Conservation (phyloP, 2,329 filamentous ascomycete species). For the Fusarium coffeatum region DNA sequence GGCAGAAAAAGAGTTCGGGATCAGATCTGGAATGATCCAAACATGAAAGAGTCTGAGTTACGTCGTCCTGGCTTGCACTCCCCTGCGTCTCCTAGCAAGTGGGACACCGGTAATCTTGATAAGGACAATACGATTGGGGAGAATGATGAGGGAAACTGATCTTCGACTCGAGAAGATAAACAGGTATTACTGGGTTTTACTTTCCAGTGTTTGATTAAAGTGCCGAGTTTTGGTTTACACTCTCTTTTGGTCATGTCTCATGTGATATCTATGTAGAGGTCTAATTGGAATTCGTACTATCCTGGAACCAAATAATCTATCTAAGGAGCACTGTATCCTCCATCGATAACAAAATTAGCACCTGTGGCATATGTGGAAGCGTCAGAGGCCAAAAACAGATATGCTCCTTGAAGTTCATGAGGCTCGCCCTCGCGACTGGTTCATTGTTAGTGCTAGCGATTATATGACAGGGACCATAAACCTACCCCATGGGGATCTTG, state of each 20-base stretch:
- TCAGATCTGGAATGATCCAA: background rate
- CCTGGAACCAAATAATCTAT: background rate
- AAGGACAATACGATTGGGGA: background rate
- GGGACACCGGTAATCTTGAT: background rate
- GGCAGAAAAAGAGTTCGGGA: background rate
- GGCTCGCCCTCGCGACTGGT: constrained; percentile 45
- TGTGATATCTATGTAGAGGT: background rate
- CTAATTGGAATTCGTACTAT: background rate
- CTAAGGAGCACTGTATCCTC: constrained; percentile 48
- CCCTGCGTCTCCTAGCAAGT: constrained; percentile 15
- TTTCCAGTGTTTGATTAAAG: background rate
- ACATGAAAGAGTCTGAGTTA: background rate
- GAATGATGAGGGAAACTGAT: background rate
- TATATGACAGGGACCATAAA: background rate
- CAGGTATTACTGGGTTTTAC: background rate
- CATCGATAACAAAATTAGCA: constrained; percentile 49
- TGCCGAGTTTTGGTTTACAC: background rate
- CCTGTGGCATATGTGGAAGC: constrained; percentile 50
- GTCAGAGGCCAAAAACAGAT: constrained; percentile 47
- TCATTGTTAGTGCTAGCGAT: constrained; percentile 10
- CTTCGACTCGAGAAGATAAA: background rate
- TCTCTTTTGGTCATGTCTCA: background rate
- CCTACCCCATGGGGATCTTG: constrained; percentile 45
- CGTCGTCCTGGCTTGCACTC: constrained; percentile 6
- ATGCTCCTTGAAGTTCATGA: constrained; percentile 45